phyloP scores from a whole-genome alignment of 768 basidiomycete species.

The Collybia sordida region DNA sequence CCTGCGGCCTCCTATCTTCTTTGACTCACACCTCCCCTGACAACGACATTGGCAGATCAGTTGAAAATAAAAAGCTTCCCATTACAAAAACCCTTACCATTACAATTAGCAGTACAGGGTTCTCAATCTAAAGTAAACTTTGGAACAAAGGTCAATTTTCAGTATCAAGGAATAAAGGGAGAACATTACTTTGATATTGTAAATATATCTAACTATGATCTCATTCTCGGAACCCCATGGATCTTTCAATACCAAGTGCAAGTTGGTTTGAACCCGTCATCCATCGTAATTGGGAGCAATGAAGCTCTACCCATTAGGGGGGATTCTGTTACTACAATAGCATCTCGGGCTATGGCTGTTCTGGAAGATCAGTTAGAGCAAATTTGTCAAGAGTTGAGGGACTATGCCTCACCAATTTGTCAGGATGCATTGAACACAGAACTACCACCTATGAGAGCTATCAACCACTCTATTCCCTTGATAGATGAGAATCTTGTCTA shows the following conservation, averaged over 20 bases:
- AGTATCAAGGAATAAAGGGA: constrained; percentile 31
- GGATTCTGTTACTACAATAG: neutral
- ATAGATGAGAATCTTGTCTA: constrained; percentile 28
- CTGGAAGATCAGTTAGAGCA: neutral
- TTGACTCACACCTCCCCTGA: no score
- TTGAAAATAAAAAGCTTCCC: constrained; percentile 21
- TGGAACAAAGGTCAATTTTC: constrained; percentile 17
- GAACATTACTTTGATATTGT: constrained; percentile 15
- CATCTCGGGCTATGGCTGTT: constrained; percentile 3
- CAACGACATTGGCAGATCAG: constrained; percentile 31
- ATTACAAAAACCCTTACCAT: constrained; percentile 28
- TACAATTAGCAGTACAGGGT: constrained; percentile 38
- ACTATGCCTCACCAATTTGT: neutral
- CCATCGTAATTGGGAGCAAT: neutral
- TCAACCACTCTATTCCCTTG: constrained; percentile 36
- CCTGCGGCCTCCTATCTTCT: no score
- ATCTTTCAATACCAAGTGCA: constrained; percentile 4
- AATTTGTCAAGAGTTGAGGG: neutral
- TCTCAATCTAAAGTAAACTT: constrained; percentile 34
- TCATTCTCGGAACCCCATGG: constrained; percentile 3
- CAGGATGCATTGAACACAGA: neutral
- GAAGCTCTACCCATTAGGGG: neutral
- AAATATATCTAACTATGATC: constrained; percentile 3
- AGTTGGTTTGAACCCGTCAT: constrained; percentile 1
- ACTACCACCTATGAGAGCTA: constrained; percentile 23